Base-by-base conservation (phyloP, 352 stramenopile genomes). In the Phytophthora brassicae region DNA sequence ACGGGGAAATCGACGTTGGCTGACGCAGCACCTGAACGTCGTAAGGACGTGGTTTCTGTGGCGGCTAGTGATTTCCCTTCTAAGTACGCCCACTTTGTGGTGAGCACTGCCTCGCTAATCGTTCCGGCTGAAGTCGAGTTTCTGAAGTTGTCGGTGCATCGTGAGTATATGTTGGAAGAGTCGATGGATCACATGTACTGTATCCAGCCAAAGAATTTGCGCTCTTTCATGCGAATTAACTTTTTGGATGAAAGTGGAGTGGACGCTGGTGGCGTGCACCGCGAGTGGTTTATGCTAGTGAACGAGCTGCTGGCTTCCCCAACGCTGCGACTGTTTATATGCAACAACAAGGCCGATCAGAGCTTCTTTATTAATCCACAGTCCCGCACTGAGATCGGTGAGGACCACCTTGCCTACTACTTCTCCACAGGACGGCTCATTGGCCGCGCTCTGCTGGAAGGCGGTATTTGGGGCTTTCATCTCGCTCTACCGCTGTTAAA, bases 401-500 rank as follows among this genome's bases (percentile, higher is more conserved):
- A 88, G 8, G 75, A 91, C 20, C 77, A 92, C 39, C 57, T 92
- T 28, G 58, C 68, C 12, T 88, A 81, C 54, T 92, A 84, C 43
- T 87, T 78, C 43, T 70, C 77, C 8, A 78, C 75, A 3, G 83
- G 82, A 8, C 73, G 83, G 4, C 61, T 92, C 13, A 70, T 94
- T 48, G 81, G 83, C 2, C 75, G 80, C 1, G 76, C 71, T 2
- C 49, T 90, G 24, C 60, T 92, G 2, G 96, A 99, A 74, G 85
- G 93, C 41, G 86, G 97, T 26, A 73, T 98, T 8, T 91, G 98
- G 29, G 76, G 85, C 23, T 95, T 96, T 39, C 96, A 98, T 61
- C 84, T 99, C 39, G 84, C 95, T 6, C 74, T 95, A 11, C 92
- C 97, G 43, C 72, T 99, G 52, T 97, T 99, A 70, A 99, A 99